Percentiles rank a stretch among this genome's conserved stretches.
phyloP scores from a whole-genome alignment of 2,329 filamentous ascomycete species.

The Colletotrichum sp. region DNA sequence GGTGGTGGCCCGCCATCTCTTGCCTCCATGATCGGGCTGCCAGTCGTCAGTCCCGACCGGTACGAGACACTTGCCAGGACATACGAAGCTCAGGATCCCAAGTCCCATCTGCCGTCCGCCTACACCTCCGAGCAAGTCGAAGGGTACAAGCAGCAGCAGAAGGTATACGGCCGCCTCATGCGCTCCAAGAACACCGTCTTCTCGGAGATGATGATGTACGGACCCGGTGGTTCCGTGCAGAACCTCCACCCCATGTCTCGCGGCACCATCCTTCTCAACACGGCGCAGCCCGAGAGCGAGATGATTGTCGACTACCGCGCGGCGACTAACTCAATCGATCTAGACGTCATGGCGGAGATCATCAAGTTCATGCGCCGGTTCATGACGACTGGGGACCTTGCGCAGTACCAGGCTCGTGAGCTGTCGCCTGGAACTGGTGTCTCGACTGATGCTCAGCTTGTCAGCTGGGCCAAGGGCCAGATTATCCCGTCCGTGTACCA shows the following conservation, averaged over 20 bases:
- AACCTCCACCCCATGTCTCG: constrained; percentile 28
- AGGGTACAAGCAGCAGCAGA: constrained; percentile 46
- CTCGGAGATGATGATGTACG: constrained; percentile 47
- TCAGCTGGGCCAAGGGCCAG: constrained; percentile 23
- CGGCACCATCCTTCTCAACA: constrained; percentile 27
- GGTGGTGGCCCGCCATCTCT: constrained; percentile 23
- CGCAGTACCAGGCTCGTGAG: constrained; percentile 25
- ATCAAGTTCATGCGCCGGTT: constrained; percentile 29
- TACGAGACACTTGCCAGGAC: constrained; percentile 23
- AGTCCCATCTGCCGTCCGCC: constrained; percentile 22
- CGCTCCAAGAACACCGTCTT: constrained; percentile 38
- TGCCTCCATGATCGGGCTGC: constrained; percentile 26
- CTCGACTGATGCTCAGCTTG: constrained; percentile 24
- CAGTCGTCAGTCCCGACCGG: constrained; percentile 24
- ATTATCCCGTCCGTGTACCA: constrained; percentile 31
- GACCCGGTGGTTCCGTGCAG: constrained; percentile 26
- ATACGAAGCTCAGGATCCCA: constrained; percentile 23
- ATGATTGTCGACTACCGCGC: constrained; percentile 31
- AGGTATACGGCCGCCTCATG: constrained; percentile 24
- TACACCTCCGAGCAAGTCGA: constrained; percentile 26
- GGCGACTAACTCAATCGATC: constrained; percentile 27
- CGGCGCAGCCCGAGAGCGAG: constrained; percentile 23
- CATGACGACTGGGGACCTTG: constrained; percentile 24
- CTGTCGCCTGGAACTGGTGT: constrained; percentile 25
- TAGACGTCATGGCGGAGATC: constrained; percentile 28